These are phyloP conservation scores for Kazachstania kunashirensis DNA, from an alignment of 805 yeast genomes.

Conservation along the genomic window DNA sequence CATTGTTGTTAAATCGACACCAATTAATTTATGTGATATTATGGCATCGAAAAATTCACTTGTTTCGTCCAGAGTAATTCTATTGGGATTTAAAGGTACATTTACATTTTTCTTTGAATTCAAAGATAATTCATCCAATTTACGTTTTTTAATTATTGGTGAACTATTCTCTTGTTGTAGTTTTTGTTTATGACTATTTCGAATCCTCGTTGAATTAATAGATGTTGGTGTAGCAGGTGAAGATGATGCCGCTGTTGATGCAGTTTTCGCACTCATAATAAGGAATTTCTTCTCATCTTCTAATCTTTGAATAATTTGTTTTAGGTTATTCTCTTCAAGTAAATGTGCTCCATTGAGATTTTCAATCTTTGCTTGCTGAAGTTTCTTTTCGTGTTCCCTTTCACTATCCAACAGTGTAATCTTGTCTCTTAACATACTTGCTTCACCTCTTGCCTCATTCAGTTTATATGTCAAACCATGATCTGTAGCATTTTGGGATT, in stretches of 20 bases:
- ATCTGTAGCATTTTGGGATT: not conserved
- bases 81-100: slow-evolving; percentile 13
- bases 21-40: slow-evolving; percentile 17
- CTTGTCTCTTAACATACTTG: slow-evolving; percentile 64
- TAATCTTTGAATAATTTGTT: slow-evolving; percentile 34
- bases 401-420: slow-evolving; percentile 38
- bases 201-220: not conserved
- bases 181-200: not conserved
- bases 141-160: slow-evolving; percentile 10
- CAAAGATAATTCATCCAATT: slow-evolving; percentile 3
- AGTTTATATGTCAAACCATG: slow-evolving; percentile 31
- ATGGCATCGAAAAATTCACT: slow-evolving; percentile 19
- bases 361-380: slow-evolving; percentile 20
- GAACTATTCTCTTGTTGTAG: slow-evolving; percentile 2
- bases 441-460: slow-evolving; percentile 66
- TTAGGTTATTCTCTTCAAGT: slow-evolving; percentile 33
- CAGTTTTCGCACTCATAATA: slow-evolving; percentile 36
- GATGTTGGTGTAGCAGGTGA: slow-evolving; percentile 4
- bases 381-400: slow-evolving; percentile 32
- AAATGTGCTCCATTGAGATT: slow-evolving; percentile 16
- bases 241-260: slow-evolving; percentile 2
- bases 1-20: slow-evolving; percentile 20
- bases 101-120: not conserved
- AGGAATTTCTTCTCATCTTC: slow-evolving; percentile 51
- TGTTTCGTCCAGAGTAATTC: slow-evolving; percentile 18